Evolutionary conservation across 768 basidiomycete species (phyloP).

Genomic region (Pisolithus marmoratus): DNA sequence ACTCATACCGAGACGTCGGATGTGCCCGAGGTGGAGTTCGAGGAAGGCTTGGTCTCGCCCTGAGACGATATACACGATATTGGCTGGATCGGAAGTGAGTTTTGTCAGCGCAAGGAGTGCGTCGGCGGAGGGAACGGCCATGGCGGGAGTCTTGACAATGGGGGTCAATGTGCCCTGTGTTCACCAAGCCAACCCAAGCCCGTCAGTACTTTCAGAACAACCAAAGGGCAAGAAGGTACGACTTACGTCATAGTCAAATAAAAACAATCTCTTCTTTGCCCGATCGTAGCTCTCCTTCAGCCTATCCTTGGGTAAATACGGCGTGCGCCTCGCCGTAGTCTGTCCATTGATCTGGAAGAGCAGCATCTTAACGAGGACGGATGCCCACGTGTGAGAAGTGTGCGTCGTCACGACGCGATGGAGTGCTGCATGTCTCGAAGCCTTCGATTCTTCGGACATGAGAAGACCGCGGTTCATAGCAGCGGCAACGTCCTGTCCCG

Average conservation of each 20-base stretch:
- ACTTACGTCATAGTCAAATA: conserved; percentile 94
- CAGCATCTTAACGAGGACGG: conserved; percentile 82
- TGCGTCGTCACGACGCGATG: conserved; percentile 87
- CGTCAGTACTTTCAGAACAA: not conserved
- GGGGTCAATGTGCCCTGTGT: conserved; percentile 89
- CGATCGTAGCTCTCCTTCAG: conserved; percentile 56
- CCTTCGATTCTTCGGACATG: conserved; percentile 78
- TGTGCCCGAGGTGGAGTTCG: conserved; percentile 84
- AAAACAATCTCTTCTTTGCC: conserved; percentile 79
- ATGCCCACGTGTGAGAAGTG: conserved; percentile 94
- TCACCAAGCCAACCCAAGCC: not conserved
- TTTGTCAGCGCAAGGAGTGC: conserved; percentile 70
- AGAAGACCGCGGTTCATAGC: conserved; percentile 85
- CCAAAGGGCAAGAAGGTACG: not conserved
- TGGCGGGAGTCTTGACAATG: conserved; percentile 90
- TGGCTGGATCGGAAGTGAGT: conserved; percentile 75
- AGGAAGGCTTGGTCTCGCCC: conserved; percentile 93
- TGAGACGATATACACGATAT: conserved; percentile 95
- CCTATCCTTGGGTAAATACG: conserved; percentile 63
- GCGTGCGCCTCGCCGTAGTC: conserved; percentile 78
- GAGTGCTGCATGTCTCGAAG: conserved; percentile 63
- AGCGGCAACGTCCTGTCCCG: conserved; percentile 67
- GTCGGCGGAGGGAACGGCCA: conserved; percentile 72
- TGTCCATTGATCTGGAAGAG: conserved; percentile 74
- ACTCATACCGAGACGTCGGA: conserved; percentile 78